Percentiles rank a stretch among this genome's conserved stretches.
phyloP scores from a whole-genome alignment of 495 filamentous ascomycete species.

The Cercophora samala region DNA sequence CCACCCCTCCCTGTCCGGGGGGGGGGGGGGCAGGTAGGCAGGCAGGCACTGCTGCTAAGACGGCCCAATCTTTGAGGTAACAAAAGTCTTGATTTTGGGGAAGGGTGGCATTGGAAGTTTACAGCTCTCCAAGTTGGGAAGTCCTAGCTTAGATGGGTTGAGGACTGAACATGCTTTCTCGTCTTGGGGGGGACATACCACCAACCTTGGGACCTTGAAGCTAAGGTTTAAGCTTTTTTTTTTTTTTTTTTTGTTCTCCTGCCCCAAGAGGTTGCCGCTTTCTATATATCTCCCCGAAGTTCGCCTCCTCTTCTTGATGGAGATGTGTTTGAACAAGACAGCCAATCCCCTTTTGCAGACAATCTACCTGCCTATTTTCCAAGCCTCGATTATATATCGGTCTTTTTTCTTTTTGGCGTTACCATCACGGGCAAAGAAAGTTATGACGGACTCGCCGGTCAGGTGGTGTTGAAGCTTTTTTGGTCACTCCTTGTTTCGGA shows the following conservation, averaged over 20 bases:
- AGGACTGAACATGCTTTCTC: background rate
- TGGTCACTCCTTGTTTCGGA: background rate
- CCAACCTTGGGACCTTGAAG: background rate
- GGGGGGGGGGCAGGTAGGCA: background rate
- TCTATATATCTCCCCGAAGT: conserved; percentile 36
- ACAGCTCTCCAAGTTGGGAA: conserved; percentile 7
- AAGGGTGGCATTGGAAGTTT: background rate
- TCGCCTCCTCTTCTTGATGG: conserved; percentile 12
- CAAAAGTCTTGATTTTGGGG: background rate
- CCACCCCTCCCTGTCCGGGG: background rate
- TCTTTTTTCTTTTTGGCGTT: background rate
- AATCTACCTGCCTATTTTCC: background rate
- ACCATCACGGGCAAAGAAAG: conserved; percentile 1
- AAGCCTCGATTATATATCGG: background rate
- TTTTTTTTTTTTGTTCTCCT: background rate
- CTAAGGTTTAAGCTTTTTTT: background rate
- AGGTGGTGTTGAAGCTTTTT: conserved; percentile 10
- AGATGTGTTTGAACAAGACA: conserved; percentile 5
- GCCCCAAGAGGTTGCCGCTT: conserved; percentile 21
- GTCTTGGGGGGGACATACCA: background rate
- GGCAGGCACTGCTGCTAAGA: conserved; percentile 17
- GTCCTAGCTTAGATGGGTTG: conserved; percentile 15
- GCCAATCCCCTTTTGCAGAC: conserved; percentile 13
- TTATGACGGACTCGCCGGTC: conserved; percentile 19
- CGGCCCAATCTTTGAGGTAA: conserved; percentile 1